Base-by-base conservation (phyloP, 2,329 filamentous ascomycete genomes). In the Pestalotiopsis sp. region DNA sequence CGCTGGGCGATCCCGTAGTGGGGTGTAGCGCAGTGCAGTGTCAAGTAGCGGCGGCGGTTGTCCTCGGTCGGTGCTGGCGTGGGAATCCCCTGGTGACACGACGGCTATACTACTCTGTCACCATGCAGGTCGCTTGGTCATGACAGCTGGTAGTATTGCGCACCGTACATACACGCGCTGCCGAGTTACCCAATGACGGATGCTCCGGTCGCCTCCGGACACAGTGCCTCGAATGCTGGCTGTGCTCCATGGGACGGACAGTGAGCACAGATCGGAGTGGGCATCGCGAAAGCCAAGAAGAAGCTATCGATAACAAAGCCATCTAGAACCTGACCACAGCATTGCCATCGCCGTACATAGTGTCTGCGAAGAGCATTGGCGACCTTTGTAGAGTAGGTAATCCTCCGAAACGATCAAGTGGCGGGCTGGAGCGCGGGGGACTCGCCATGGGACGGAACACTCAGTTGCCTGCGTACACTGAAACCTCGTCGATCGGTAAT, bases 1-100 rank as follows among this genome's bases (percentile, higher is more conserved):
- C 64, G 31, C 52, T 66, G 52, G 52, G 27, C 56, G 64, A 31
- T 60, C 39, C 64, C 20, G 52, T 66, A 66, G 64, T 58, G 63
- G 41, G 41, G 41, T 49, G 63, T 57, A 56, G 56, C 64, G 31
- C 58, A 31, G 56, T 38, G 38, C 25, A 52, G 17, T 64, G 39
- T 52, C 25, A 27, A 52, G 61, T 64, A 62, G 59, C 59, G 59
- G 59, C 27, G 27, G 31, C 27, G 57, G 23, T 27, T 59, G 23
- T 27, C 11, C 23, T 59, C 23, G 57, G 57, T 59, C 36, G 58
- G 56, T 66, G 64, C 56, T 60, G 31, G 25, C 57, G 23, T 36
- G 27, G 57, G 23, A 52, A n/a, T 52, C 45, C 20, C 45, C 45
- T 52, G 45, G 45, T 52, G 45, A 52, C 45, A 52, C 45, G 45